phyloP scores from a whole-genome alignment of 108 stramenopile genomes.

The Seminavis robusta region DNA sequence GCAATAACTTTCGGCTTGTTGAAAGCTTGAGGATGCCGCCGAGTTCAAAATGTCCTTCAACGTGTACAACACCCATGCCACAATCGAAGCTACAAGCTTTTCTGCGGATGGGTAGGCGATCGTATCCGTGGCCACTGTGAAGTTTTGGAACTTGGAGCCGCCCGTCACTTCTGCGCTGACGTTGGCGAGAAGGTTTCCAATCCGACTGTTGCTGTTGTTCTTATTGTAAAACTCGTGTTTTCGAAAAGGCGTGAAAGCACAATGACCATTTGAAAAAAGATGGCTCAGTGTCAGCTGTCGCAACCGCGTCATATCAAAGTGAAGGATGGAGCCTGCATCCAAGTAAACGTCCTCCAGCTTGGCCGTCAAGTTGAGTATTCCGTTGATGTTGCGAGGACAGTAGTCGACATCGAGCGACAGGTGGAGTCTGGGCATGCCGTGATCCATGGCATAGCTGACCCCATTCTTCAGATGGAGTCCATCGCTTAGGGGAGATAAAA shows the following conservation, averaged over 20 bases:
- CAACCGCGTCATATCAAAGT: constrained; percentile 21
- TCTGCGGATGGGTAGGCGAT: not conserved
- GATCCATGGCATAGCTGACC: constrained; percentile 21
- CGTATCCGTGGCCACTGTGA: not conserved
- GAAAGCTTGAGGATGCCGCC: not conserved
- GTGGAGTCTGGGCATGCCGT: not conserved
- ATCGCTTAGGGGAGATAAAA: too few species aligned
- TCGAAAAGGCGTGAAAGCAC: constrained; percentile 15
- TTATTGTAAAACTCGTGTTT: constrained; percentile 4
- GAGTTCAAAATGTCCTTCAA: not conserved
- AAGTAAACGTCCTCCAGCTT: constrained; percentile 24
- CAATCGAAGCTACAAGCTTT: not conserved
- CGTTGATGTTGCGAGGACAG: not conserved
- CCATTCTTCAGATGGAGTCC: constrained; percentile 34
- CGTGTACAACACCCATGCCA: not conserved
- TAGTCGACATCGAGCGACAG: not conserved
- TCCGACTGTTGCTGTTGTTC: constrained; percentile 1
- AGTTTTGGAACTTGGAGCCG: not conserved
- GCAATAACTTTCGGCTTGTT: not conserved
- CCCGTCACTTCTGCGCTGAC: not conserved
- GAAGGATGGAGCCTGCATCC: too few species aligned
- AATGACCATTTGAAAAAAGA: constrained; percentile 13
- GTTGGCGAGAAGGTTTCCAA: constrained; percentile 7
- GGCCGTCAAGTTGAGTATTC: not conserved
- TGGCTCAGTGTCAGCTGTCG: constrained; percentile 14